These are phyloP conservation scores for Boletus bicolor DNA, from an alignment of 768 basidiomycete genomes.

Conservation along the genomic window DNA sequence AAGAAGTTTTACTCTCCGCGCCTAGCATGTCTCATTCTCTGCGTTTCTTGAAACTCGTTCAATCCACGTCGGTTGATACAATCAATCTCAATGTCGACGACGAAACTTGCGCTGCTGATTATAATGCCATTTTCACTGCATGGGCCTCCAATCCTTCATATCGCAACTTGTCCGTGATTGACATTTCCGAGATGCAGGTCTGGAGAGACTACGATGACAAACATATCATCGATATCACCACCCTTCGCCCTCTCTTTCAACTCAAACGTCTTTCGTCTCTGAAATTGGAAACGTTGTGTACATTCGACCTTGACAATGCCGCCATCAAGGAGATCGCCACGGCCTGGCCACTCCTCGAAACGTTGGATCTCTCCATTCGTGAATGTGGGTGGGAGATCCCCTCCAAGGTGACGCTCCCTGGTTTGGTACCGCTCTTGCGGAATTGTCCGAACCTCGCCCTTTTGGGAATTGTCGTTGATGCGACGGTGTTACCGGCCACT, in stretches of 20 bases:
- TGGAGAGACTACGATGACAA: conserved; percentile 31
- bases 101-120: conserved; percentile 27
- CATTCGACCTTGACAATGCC: conserved; percentile 23
- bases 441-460: conserved; percentile 25
- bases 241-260: conserved; percentile 25
- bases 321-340: conserved; percentile 24
- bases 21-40: conserved; percentile 23
- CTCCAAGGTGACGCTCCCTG: conserved; percentile 25
- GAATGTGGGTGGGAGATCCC: conserved; percentile 32
- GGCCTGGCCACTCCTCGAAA: conserved; percentile 30
- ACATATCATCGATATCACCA: conserved; percentile 26
- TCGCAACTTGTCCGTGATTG: conserved; percentile 24
- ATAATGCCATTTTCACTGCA: conserved; percentile 19
- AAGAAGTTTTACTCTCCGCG: conserved; percentile 22
- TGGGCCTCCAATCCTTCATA: conserved; percentile 26
- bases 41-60: conserved; percentile 26
- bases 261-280: conserved; percentile 21
- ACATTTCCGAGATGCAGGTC: conserved; percentile 31
- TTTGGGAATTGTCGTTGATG: conserved; percentile 29
- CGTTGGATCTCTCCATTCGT: conserved; percentile 26
- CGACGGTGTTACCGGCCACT: conserved; percentile 15
- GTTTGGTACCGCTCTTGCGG: conserved; percentile 21
- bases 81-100: conserved; percentile 33
- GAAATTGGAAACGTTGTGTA: conserved; percentile 30
- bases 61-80: conserved; percentile 28